A percentile compares a stretch with the other conserved stretches of the same genome.
These are phyloP conservation scores for Phaffia tasmanica DNA, from an alignment of 768 basidiomycete species.

Conservation along the genomic window DNA sequence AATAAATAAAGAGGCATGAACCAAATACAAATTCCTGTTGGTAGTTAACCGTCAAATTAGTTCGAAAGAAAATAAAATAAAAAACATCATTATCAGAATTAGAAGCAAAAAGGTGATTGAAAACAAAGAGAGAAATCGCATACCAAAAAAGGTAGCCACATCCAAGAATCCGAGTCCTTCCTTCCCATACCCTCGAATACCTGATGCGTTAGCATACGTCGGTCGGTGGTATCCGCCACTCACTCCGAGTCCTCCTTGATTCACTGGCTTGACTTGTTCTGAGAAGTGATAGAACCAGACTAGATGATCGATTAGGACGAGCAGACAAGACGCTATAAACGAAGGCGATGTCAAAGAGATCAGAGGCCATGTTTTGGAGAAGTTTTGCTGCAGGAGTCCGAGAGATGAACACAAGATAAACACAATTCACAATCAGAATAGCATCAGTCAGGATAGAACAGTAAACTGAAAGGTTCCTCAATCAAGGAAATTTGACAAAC, in stretches of 20 bases:
- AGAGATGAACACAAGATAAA: not conserved
- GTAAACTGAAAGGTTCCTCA: not conserved
- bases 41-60: not conserved
- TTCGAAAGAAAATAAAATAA: not conserved
- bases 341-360: slow-evolving; percentile 76
- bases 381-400: slow-evolving; percentile 49
- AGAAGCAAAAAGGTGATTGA: not conserved
- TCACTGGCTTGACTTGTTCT: slow-evolving; percentile 31
- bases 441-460: not conserved
- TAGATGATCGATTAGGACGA: slow-evolving; percentile 86
- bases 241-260: slow-evolving; percentile 26
- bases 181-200: not conserved
- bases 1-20: slow-evolving; percentile 79
- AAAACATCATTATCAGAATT: not conserved
- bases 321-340: slow-evolving; percentile 71
- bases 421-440: not conserved
- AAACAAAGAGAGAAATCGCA: slow-evolving; percentile 1
- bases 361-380: slow-evolving; percentile 77
- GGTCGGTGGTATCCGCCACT: not conserved
- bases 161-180: slow-evolving; percentile 39
- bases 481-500: slow-evolving; percentile 30
- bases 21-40: slow-evolving; percentile 41
- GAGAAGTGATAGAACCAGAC: slow-evolving; percentile 96
- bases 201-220: not conserved
- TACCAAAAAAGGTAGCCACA: slow-evolving; percentile 44